Base-by-base conservation (phyloP, 129 eudicot genomes). In the Smallanthus sonchifolius region DNA sequence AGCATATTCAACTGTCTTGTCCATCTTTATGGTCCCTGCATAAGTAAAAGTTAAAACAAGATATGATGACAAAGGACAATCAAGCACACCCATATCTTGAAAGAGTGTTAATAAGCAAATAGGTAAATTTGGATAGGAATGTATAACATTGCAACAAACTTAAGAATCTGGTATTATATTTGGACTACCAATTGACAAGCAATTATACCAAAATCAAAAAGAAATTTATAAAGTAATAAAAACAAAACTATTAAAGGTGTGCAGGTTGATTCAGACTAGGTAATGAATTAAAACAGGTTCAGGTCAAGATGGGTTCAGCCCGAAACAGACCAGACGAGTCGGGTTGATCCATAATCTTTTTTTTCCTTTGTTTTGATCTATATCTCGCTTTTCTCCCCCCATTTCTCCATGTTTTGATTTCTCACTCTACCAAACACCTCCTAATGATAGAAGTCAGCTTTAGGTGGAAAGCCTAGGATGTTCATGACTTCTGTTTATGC, bases 11-110 rank as follows among this genome's bases (percentile, higher is more conserved):
- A 63, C 54, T 54, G 42, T 66, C 52, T 76, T 67, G 36, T 43
- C 80, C 80, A 76, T 76, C 54, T 10, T 65, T 24, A 39, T 56
- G 45, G 67, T 51, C 65, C 48, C 78, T 60, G 37, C 38, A 60
- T 10, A 9, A 59, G 65, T 10, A 10, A 59, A 59, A 59, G 59
- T 51, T 51, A 16, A 40, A 40, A 8, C 45, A 9, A 40, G 7
- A 40, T 40, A 40, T 40, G 45, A 40, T 40, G 11, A 40, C 9
- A 40, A 10, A 40, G 7, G 3, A 44, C 4, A 44, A 44, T 44
- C 15, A 44, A 44, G 15, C 51, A 44, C 15, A 11, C 51, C 51
- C 10, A 11, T 44, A 10, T 2, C 3, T 44, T 4, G 13, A 44
- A 10, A 44, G 51, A 44, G 49, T 43, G 48, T 43, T n/a, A n/a